Conservation (phyloP, 1,284 basidiomycete species). For the Cerioporus squamosus region DNA sequence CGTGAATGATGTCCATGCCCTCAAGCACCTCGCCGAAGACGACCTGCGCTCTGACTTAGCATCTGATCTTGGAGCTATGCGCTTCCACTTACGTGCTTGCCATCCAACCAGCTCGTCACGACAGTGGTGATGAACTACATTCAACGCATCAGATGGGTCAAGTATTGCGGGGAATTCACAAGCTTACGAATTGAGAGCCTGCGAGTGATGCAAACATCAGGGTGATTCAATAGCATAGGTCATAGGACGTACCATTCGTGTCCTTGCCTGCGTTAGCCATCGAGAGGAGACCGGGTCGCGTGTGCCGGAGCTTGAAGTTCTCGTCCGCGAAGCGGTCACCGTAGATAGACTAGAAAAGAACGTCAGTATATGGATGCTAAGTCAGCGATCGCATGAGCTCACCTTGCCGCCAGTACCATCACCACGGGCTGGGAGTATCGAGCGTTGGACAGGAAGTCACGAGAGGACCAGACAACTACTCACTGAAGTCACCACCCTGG, state of each 20-base stretch:
- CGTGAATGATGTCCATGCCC: slow-evolving; percentile 83
- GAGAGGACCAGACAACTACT: slow-evolving; percentile 16
- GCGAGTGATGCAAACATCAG: slow-evolving; percentile 13
- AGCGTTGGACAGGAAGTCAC: not conserved
- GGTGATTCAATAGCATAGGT: not conserved
- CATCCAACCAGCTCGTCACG: slow-evolving; percentile 78
- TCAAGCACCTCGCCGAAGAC: slow-evolving; percentile 92
- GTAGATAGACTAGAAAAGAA: slow-evolving; percentile 50
- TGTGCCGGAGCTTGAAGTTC: slow-evolving; percentile 95
- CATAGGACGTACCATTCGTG: slow-evolving; percentile 69
- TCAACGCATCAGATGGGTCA: not conserved
- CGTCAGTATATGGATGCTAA: not conserved
- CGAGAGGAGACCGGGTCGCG: slow-evolving; percentile 82
- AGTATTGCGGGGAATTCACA: not conserved
- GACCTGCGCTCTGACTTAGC: slow-evolving; percentile 51
- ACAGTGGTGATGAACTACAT: slow-evolving; percentile 83
- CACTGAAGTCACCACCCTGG: slow-evolving; percentile 76
- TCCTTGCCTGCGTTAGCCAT: slow-evolving; percentile 94
- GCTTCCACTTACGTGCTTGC: slow-evolving; percentile 62
- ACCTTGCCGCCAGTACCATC: slow-evolving; percentile 67
- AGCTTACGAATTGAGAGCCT: slow-evolving; percentile 84
- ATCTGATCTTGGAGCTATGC: not conserved
- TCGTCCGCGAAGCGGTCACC: slow-evolving; percentile 65
- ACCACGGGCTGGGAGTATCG: slow-evolving; percentile 43
- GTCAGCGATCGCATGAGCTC: not conserved